Base-by-base conservation (phyloP, 1,284 basidiomycete species). In the Cutaneotrichosporon cavernicola region DNA sequence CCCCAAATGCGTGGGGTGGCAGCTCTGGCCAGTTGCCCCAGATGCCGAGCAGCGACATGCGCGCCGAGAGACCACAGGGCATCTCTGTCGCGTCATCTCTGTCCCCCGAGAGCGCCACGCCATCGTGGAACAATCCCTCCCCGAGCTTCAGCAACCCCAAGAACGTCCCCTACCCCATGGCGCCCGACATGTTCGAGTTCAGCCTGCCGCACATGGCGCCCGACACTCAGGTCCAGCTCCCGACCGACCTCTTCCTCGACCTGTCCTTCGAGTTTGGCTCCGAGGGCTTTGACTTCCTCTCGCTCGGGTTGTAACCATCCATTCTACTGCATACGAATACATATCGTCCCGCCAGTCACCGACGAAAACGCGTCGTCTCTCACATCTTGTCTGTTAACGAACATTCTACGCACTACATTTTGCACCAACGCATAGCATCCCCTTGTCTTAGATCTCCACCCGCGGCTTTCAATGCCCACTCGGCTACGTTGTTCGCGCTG, bases 221-320 rank as follows among this genome's bases (percentile, higher is more conserved):
- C 14, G 58, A 52, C 34, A 47, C 34, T 13, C 58, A 71, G 57
- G 65, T 72, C 59, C 66, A 67, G 58, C 61, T 76, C 5, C 70
- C 72, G 7, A 69, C 69, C 38, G 70, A 73, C 59, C 65, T 76
- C 11, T 66, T 74, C 46, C 21, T 63, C 32, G 72, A 75, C 58
- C 74, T 73, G 72, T 74, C 76, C 11, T 72, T 76, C 56, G 72
- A 73, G 56, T 70, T 75, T 51, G 55, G 55, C 21, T 68, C 69
- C 26, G 69, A 72, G 31, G 72, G 72, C 31, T 77, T 77, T 59
- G 74, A 76, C 63, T 73, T 74, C 50, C 61, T 77, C 32, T 70
- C 69, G 31, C n/a, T 36, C 13, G 51, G 51, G 7, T 26, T 52
- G 30, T 52, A 16, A 18, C 14, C 34, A 36, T 36, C 34, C 34